Evolutionary conservation across 768 basidiomycete species (phyloP), one percentile per base, ranked within the genome.

Genomic region (Cystoderma amianthinum): DNA sequence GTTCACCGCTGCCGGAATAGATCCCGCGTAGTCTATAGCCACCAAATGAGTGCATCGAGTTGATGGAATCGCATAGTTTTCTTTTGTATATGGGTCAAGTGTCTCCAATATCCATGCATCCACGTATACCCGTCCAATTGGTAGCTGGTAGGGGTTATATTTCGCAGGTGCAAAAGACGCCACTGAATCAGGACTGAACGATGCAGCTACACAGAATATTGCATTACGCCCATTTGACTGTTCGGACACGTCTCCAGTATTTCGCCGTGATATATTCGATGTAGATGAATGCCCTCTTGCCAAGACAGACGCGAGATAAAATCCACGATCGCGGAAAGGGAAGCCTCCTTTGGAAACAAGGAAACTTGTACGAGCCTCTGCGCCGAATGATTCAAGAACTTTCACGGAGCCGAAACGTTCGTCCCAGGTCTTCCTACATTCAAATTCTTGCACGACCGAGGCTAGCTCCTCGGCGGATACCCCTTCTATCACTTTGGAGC

Each of bases 31-130:
- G 59, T 97, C 94, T 44, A 93, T 74, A 1, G 88, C 85, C 2
- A 87, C 78, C 30, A 95, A 68, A 43, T 88, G 72, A 33, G 86
- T 92, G 58, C 90, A 94, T 36, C 85, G 64, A 28, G 93, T 90
- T 3, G 92, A 96, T 1, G 94, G 96, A 34, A 98, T 95, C 10
- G 90, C 77, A 55, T 92, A 95, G 48, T 90, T 91, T 61, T 95
- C 92, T 45, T 82, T 83, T 17, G 90, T 85, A 45, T 97, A 97
- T 0, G 94, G 93, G 55, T 98, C 95, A 36, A 98, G 74, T 3
- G 95, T 97, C 66, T 99, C 93, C 52, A 96, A 62, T 22, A 95
- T 80, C 96, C 96, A 99, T 2, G 87, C 95, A 53, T 97, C 93
- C 4, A 99, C 64, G 48, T 87, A 82, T 23, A 91, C 68, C 11